Base-by-base conservation (phyloP, 2,329 filamentous ascomycete species). In the Fusarium stilboides region DNA sequence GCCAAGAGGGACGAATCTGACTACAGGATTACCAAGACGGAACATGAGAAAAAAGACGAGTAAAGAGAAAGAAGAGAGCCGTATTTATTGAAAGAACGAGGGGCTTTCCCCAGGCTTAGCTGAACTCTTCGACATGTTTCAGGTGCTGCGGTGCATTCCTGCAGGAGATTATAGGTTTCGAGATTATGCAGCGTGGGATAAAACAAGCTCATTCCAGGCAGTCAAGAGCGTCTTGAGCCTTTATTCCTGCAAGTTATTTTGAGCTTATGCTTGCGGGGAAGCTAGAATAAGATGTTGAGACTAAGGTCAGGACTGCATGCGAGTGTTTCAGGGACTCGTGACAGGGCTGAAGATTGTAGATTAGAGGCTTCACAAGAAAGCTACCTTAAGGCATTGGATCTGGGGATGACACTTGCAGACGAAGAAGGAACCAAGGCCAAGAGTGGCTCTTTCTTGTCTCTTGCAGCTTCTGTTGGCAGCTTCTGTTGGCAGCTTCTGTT, bases 141-240 rank as follows among this genome's bases (percentile, higher is more conserved):
- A 68, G 49, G 33, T 39, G 31, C 13, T 44, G 37, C 62, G 31
- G 13, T 44, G 37, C 62, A 69, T 70, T 68, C 67, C 67, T 64
- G 39, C 4, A 56, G 57, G 62, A 70, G 50, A 69, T 60, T 70
- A 22, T 39, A 22, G 31, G 53, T 47, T 51, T 56, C 37, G 31
- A 24, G 36, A 54, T 40, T 53, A 47, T 43, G 52, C 31, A 43
- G 46, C 40, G 33, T 40, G 43, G 22, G 33, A 55, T 43, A 26
- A 42, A 34, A 47, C 14, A 19, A 36, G 22, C 37, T 14, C 66
- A 69, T 69, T 69, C 66, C 56, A 52, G 19, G 22, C 6, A 24
- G 39, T 43, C 14, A 24, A 17, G 22, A 53, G 28, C 22, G 39
- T 54, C 40, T 40, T 37, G 46, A 36, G 22, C 52, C 26, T 24